These are phyloP conservation scores for Pseudonitzschia delicatissima DNA, from an alignment of 108 stramenopile genomes.

Conservation along the genomic window DNA sequence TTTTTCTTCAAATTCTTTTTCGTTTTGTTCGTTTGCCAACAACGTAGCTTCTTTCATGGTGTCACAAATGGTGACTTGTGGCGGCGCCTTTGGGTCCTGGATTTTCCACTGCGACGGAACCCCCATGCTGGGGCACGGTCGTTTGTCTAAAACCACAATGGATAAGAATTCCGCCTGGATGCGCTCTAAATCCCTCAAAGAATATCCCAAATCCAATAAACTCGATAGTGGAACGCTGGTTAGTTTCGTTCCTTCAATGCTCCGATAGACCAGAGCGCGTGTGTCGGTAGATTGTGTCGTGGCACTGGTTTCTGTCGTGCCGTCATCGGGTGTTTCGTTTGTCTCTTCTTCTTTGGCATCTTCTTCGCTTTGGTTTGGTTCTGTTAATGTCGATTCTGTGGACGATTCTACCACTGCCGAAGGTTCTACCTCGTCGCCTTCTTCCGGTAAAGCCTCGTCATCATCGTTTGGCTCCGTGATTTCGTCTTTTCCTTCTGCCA, in stretches of 20 bases:
- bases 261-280: neutral
- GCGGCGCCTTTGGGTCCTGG: neutral
- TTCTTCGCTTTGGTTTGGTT: no score
- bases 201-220: constrained; percentile 50
- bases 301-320: neutral
- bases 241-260: neutral
- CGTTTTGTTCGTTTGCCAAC: constrained; percentile 8
- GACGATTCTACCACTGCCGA: neutral
- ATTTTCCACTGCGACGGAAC: constrained; percentile 65
- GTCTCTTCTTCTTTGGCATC: no score
- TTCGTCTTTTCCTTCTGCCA: neutral
- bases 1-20: constrained; percentile 6
- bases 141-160: constrained; percentile 53
- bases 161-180: constrained; percentile 56
- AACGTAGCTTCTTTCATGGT: constrained; percentile 9
- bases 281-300: neutral
- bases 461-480: neutral
- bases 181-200: constrained; percentile 33
- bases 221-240: constrained; percentile 28
- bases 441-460: neutral
- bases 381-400: neutral
- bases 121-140: constrained; percentile 48
- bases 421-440: constrained; percentile 2
- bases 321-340: neutral
- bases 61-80: constrained; percentile 5